phyloP scores from a whole-genome alignment of 768 basidiomycete species.

The Nidularia sp. region DNA sequence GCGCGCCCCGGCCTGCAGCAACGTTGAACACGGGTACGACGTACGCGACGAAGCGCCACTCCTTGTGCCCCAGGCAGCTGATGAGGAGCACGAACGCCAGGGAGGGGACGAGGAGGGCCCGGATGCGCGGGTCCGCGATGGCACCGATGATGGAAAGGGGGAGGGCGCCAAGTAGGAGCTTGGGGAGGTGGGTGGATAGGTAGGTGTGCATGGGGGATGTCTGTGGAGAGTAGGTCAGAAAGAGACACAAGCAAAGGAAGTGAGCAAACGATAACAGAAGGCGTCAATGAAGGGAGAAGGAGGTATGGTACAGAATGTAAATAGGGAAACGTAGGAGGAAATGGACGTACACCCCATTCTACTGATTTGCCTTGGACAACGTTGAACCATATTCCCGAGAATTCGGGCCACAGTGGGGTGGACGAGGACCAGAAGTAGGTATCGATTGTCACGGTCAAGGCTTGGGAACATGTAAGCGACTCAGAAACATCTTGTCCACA shows the following conservation, averaged over 20 bases:
- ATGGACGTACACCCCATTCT: conserved; percentile 83
- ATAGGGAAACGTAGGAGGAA: neutral
- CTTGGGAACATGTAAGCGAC: conserved; percentile 27
- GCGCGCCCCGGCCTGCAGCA: conserved; percentile 64
- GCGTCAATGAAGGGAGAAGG: too few relatives aligned
- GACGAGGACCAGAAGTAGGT: conserved; percentile 79
- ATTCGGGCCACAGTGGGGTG: conserved; percentile 79
- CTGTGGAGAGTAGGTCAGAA: conserved; percentile 27
- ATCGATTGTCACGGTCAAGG: conserved; percentile 62
- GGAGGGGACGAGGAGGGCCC: conserved; percentile 47
- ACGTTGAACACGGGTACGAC: conserved; percentile 79
- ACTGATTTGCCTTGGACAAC: conserved; percentile 80
- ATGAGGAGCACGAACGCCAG: conserved; percentile 55
- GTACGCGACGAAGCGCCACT: conserved; percentile 96
- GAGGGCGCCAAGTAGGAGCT: conserved; percentile 62
- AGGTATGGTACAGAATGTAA: too few relatives aligned
- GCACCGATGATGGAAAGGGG: conserved; percentile 59
- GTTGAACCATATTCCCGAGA: conserved; percentile 78
- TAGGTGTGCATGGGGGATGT: conserved; percentile 70
- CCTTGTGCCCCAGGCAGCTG: conserved; percentile 86
- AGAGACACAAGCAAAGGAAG: conserved; percentile 2
- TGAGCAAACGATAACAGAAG: neutral
- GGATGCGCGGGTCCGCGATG: conserved; percentile 42
- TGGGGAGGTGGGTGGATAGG: conserved; percentile 66
- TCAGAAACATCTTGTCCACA: neutral